Conservation (phyloP, 345 rosid species). For the Acer negundo region DNA sequence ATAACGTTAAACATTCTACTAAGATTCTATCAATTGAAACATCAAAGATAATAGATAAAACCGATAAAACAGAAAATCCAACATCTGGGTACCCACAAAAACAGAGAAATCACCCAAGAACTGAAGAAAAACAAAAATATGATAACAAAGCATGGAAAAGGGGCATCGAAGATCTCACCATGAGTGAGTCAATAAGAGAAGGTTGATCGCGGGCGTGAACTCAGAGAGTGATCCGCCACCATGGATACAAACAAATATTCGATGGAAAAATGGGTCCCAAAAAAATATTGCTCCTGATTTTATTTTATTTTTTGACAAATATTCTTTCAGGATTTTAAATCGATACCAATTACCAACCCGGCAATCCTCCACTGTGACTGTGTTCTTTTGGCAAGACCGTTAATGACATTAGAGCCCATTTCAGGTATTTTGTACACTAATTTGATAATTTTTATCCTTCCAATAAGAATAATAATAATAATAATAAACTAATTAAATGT, state of each 20-base stretch:
- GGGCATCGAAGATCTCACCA: slow-evolving; percentile 9
- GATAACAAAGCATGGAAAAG: background rate
- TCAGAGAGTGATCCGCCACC: slow-evolving; percentile 5
- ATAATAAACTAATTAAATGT: no score
- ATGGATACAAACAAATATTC: background rate
- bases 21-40: slow-evolving; percentile 11
- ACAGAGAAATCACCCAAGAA: background rate
- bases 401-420: no score
- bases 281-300: background rate
- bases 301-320: no score
- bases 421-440: no score
- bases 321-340: no score
- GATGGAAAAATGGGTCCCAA: background rate
- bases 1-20: background rate
- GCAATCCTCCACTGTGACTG: no score
- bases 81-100: slow-evolving; percentile 2
- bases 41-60: background rate
- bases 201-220: slow-evolving; percentile 1
- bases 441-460: no score
- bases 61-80: slow-evolving; percentile 7
- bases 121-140: background rate
- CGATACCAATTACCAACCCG: no score
- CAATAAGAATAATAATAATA: no score
- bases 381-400: no score
- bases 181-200: background rate